Evolutionary conservation across 192 early-diverging fungal species (phyloP), one percentile per base, ranked within the genome.

Genomic region (Umbelopsis sp.): DNA sequence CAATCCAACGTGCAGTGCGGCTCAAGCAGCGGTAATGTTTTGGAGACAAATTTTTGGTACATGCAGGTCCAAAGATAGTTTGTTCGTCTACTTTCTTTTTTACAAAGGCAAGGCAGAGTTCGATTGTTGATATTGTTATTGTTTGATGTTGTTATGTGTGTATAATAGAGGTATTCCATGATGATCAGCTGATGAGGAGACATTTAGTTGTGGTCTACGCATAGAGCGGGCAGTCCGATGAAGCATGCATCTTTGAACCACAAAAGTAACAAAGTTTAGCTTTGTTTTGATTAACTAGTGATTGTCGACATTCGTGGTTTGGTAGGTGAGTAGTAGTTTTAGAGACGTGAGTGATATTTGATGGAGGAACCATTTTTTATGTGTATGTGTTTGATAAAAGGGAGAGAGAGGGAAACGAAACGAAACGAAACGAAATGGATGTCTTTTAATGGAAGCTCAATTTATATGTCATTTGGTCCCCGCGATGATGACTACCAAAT

Each of bases 211-310:
- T 34, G 32, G 14, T 10, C 66, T 67, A 73, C 66, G 65, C 71
- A 32, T 73, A 73, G 16, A 66, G 45, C 20, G 71, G 71, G 32
- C 71, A 73, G 36, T 73, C 71, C 36, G 71, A 73, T 54, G 71
- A 66, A 52, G 65, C 65, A 41, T 73, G 71, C 38, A 34, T 66
- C 16, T 45, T 52, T 45, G 71, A 73, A 22, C 71, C 71, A 26
- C 71, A 73, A 52, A 73, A 73, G 65, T 73, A 73, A 62, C 71
- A 73, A 3, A 73, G 14, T 38, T 66, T 66, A 4, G 25, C 34
- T 7, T 66, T 65, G 56, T 17, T 26, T 11, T 62, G 31, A 32
- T 62, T 62, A 31, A 34, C 56, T 4, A 31, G 56, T 20, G 31
- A 29, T 16, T 62, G 29, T n/a, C 56, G 56, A 62, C 26, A 20